A percentile compares a stretch with the other conserved stretches of the same genome.
phyloP scores from a whole-genome alignment of 2,329 filamentous ascomycete genomes.

The Scedosporium dehoogii region DNA sequence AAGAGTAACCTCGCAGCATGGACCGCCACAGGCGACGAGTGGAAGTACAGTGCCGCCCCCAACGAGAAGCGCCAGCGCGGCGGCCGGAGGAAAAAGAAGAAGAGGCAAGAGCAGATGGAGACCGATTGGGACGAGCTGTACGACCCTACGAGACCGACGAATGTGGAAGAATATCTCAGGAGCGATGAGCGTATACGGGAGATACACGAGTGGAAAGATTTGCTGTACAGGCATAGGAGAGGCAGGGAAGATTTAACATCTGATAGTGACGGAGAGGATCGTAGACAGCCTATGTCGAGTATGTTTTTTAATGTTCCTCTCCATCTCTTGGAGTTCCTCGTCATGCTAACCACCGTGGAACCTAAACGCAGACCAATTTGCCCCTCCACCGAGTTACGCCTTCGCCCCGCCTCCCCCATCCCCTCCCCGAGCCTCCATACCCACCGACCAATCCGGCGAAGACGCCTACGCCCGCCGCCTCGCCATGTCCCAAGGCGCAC shows the following conservation, averaged over 20 bases:
- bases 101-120: slow-evolving; percentile 47
- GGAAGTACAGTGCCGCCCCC: slow-evolving; percentile 48
- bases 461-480: slow-evolving; percentile 58
- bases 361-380: slow-evolving; percentile 41
- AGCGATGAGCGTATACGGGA: slow-evolving; percentile 78
- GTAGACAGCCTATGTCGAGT: slow-evolving; percentile 14
- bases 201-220: slow-evolving; percentile 74
- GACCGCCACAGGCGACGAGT: slow-evolving; percentile 67
- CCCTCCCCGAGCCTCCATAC: slow-evolving; percentile 32
- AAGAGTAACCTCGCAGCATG: slow-evolving; percentile 75
- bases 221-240: slow-evolving; percentile 64
- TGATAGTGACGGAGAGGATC: slow-evolving; percentile 25
- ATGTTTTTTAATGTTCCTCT: background rate
- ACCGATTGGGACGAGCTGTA: slow-evolving; percentile 91
- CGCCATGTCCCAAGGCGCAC: slow-evolving; percentile 39
- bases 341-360: background rate
- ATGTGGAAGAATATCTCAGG: slow-evolving; percentile 71
- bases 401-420: slow-evolving; percentile 47
- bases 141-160: slow-evolving; percentile 73
- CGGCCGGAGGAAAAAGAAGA: slow-evolving; percentile 69
- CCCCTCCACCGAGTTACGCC: slow-evolving; percentile 45
- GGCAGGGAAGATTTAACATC: slow-evolving; percentile 28
- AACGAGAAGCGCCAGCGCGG: slow-evolving; percentile 63
- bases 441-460: slow-evolving; percentile 54
- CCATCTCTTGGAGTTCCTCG: background rate